These are phyloP conservation scores for Amanita fuliginea DNA, from an alignment of 768 basidiomycete genomes.

Conservation along the genomic window DNA sequence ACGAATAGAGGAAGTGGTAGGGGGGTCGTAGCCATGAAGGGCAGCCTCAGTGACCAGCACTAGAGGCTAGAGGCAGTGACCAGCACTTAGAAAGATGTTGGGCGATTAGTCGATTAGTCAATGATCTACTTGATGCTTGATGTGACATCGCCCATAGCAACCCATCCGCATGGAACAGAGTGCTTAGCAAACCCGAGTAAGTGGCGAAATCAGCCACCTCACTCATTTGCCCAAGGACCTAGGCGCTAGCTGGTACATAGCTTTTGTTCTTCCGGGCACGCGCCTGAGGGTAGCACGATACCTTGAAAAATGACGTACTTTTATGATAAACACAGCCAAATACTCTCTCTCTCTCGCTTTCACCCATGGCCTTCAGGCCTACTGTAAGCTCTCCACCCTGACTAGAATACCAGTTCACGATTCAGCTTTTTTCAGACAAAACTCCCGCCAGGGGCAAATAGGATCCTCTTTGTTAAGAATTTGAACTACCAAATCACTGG, in stretches of 20 bases:
- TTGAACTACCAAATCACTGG: constrained; percentile 88
- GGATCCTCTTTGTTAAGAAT: constrained; percentile 90
- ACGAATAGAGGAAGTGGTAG: constrained; percentile 19
- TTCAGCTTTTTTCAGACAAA: constrained; percentile 43
- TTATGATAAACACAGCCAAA: neutral
- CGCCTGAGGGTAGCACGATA: too few relatives aligned
- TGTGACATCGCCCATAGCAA: neutral
- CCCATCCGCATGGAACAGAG: neutral
- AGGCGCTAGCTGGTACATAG: neutral
- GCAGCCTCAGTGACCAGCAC: constrained; percentile 19
- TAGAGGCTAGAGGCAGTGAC: constrained; percentile 15
- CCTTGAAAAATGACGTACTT: too few relatives aligned
- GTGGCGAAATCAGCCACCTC: too few relatives aligned
- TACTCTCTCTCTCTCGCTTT: neutral
- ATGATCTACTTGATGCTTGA: neutral
- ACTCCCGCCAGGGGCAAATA: constrained; percentile 85
- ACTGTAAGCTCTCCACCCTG: constrained; percentile 33
- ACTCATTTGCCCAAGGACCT: too few relatives aligned
- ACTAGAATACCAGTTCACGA: constrained; percentile 1
- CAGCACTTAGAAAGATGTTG: constrained; percentile 14
- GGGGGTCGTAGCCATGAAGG: constrained; percentile 7
- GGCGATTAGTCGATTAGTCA: neutral
- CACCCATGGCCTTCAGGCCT: constrained; percentile 57
- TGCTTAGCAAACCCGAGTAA: too few relatives aligned
- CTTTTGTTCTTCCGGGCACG: too few relatives aligned